Conservation (phyloP, 2,329 filamentous ascomycete species). For the Exophiala sideris region DNA sequence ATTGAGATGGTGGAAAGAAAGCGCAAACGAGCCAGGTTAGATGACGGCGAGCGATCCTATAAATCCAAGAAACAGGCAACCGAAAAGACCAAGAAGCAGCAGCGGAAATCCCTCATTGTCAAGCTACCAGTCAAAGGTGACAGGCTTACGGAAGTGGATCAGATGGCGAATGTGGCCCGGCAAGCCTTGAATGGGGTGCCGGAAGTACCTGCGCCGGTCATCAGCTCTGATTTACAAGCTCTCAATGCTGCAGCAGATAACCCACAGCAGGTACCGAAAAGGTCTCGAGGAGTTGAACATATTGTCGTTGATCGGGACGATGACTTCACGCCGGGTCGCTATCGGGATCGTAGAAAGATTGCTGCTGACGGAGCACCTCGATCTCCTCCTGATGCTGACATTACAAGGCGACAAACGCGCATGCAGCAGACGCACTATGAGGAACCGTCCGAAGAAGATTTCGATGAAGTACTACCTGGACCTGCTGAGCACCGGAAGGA, state of each 20-base stretch:
- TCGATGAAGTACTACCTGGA: conserved; percentile 19
- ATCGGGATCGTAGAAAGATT: conserved; percentile 24
- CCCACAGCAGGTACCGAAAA: conserved; percentile 21
- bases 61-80: conserved; percentile 9
- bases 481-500: neutral
- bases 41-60: conserved; percentile 26
- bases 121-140: conserved; percentile 27
- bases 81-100: conserved; percentile 15
- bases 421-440: conserved; percentile 25
- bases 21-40: conserved; percentile 28
- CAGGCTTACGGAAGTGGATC: conserved; percentile 25
- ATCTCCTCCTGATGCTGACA: conserved; percentile 16
- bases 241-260: conserved; percentile 30
- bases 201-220: conserved; percentile 20
- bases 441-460: conserved; percentile 28
- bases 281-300: conserved; percentile 16
- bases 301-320: conserved; percentile 28
- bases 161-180: conserved; percentile 13
- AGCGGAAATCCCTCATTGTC: conserved; percentile 28
- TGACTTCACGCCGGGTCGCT: conserved; percentile 27
- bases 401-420: conserved; percentile 24
- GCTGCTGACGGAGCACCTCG: conserved; percentile 13
- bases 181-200: conserved; percentile 18
- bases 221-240: conserved; percentile 29
- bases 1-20: conserved; percentile 29